Evolutionary conservation across 805 yeast species (phyloP).

Genomic region (Schwanniomyces occidentalis): DNA sequence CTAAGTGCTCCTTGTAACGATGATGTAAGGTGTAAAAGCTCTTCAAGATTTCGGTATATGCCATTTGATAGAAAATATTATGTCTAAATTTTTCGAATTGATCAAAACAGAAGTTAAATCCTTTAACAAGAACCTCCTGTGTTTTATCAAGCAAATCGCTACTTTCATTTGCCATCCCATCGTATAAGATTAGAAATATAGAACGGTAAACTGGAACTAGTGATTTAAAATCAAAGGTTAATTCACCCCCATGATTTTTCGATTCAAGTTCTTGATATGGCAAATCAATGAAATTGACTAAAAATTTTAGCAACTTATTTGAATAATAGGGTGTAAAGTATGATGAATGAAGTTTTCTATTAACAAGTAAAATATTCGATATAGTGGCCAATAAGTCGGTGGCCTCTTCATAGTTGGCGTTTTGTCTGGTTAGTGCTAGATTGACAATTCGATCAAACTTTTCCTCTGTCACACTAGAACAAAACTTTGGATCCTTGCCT

Average conservation of each 20-base stretch:
- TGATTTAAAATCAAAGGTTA: constrained; percentile 9
- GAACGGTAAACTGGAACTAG: constrained; percentile 25
- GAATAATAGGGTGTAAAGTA: constrained; percentile 22
- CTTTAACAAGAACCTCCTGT: constrained; percentile 12
- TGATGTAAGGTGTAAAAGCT: constrained; percentile 26
- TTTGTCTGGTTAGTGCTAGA: constrained; percentile 1
- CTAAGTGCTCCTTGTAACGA: constrained; percentile 8
- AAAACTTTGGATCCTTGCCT: constrained; percentile 13
- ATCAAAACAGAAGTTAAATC: constrained; percentile 14
- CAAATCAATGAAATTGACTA: constrained; percentile 5
- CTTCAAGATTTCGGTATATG: constrained; percentile 22
- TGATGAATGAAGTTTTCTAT: constrained; percentile 17
- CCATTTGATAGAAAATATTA: constrained; percentile 7
- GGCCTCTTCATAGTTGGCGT: constrained; percentile 5
- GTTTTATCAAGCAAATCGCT: constrained; percentile 9
- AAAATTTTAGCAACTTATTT: constrained; percentile 7
- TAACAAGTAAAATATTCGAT: constrained; percentile 25
- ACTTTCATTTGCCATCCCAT: constrained; percentile 13
- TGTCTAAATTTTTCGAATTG: background rate
- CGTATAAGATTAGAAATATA: constrained; percentile 25
- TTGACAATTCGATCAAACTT: constrained; percentile 75
- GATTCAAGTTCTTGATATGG: background rate
- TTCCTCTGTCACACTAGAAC: constrained; percentile 22
- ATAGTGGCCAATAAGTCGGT: constrained; percentile 22
- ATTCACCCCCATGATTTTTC: constrained; percentile 4